Percentiles rank a stretch among this genome's conserved stretches.
phyloP scores from a whole-genome alignment of 805 yeast genomes.

The Yamadazyma philogaea region DNA sequence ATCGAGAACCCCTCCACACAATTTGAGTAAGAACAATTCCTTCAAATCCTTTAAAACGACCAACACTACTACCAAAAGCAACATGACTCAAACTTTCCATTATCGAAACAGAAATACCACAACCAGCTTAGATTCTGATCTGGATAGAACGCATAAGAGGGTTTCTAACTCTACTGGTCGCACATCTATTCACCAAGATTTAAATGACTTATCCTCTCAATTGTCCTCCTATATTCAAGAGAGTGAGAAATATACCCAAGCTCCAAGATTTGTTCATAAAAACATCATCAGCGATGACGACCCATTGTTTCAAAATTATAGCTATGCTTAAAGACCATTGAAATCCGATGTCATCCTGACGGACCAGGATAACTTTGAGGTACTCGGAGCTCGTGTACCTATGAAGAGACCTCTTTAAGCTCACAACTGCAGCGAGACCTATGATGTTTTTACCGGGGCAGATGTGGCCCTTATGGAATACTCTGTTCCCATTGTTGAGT shows the following conservation, averaged over 20 bases:
- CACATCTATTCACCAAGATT: slow-evolving; percentile 25
- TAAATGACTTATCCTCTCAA: slow-evolving; percentile 29
- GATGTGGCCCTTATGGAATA: no score
- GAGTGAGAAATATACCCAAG: slow-evolving; percentile 5
- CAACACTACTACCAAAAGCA: not conserved
- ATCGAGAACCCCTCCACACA: slow-evolving; percentile 14
- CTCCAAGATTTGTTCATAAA: slow-evolving; percentile 14
- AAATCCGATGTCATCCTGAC: no score
- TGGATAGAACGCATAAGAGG: slow-evolving; percentile 11
- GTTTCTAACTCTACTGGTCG: slow-evolving; percentile 23
- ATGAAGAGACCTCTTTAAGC: no score
- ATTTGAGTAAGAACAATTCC: slow-evolving; percentile 13
- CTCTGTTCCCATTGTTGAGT: no score
- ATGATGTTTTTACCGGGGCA: no score
- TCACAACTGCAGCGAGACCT: no score
- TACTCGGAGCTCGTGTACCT: no score
- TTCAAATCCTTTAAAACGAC: slow-evolving; percentile 8
- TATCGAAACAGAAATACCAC: slow-evolving; percentile 14
- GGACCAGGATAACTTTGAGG: no score
- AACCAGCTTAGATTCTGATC: slow-evolving; percentile 5
- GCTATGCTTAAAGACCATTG: not conserved
- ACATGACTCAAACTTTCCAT: not conserved
- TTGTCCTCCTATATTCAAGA: slow-evolving; percentile 20
- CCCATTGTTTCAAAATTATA: slow-evolving; percentile 3
- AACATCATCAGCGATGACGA: slow-evolving; percentile 13